Evolutionary conservation across 2,329 filamentous ascomycete genomes (phyloP).

Genomic region (Diaporthe sp.): DNA sequence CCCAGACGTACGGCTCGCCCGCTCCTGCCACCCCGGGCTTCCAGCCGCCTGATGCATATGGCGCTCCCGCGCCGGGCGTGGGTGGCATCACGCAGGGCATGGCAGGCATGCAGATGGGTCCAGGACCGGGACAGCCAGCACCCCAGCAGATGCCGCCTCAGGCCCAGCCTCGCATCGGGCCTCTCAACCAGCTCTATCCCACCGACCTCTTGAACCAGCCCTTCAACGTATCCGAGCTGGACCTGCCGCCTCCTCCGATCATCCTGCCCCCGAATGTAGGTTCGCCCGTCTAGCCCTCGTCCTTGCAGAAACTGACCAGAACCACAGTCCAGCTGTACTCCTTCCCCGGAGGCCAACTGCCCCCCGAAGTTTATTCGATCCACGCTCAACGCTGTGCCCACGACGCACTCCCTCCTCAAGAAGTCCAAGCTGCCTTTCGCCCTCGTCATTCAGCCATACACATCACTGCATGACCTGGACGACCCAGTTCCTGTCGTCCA

Average conservation of each 20-base stretch:
- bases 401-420: slow-evolving; percentile 91
- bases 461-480: slow-evolving; percentile 90
- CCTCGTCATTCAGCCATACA: slow-evolving; percentile 96
- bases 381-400: slow-evolving; percentile 93
- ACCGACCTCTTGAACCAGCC: slow-evolving; percentile 93
- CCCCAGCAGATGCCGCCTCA: slow-evolving; percentile 64
- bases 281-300: slow-evolving; percentile 42
- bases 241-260: slow-evolving; percentile 90
- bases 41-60: slow-evolving; percentile 65
- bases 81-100: slow-evolving; percentile 87
- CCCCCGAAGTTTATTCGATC: slow-evolving; percentile 94
- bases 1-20: slow-evolving; percentile 58
- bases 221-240: slow-evolving; percentile 93
- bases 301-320: slow-evolving; percentile 27
- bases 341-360: slow-evolving; percentile 92
- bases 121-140: slow-evolving; percentile 60
- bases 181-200: slow-evolving; percentile 89
- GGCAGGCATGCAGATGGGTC: slow-evolving; percentile 84
- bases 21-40: slow-evolving; percentile 50
- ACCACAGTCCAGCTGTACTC: slow-evolving; percentile 84
- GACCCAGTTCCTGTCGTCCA: slow-evolving; percentile 92
- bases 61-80: slow-evolving; percentile 63
- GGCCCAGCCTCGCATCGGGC: slow-evolving; percentile 56
- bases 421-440: slow-evolving; percentile 97
- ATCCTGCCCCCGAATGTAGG: slow-evolving; percentile 92